Base-by-base conservation (phyloP, 1,139 yeast species). In the Blastobotrys illinoisensis region DNA sequence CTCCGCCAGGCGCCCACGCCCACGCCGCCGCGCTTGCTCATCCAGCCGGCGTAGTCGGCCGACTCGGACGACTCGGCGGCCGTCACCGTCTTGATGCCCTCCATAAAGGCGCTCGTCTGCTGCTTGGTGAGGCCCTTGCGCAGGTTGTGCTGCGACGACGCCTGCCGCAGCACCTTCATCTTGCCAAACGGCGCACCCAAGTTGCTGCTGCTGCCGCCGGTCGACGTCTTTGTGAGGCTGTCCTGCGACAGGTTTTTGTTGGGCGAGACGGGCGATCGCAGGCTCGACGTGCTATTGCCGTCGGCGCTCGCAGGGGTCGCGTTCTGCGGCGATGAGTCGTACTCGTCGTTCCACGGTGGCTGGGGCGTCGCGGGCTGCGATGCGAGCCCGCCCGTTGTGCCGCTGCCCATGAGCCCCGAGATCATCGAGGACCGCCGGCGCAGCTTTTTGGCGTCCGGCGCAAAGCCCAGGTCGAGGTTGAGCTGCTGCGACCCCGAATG, bases 1-100 rank as follows among this genome's bases (percentile, higher is more conserved):
- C 86, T 84, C 64, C 91, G 85, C 99, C 99, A 93, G 13, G 91
- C 83, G 16, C 89, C 88, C 62, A 85, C 80, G n/a, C 95, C 81
- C 52, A 86, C 81, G 57, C 86, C 88, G 40, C 97, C 96, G 61
- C 88, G 83, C 69, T 93, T 93, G 52, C 91, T 82, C 96, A 95
- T 87, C 96, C 97, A 93, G 1, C 99, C 99, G 53, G 90, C 84
- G 65, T 76, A 82, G 56, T 79, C 85, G 0, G 98, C 90, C 13
- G 85, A 74, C 62, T 82, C 82, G 50, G 86, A 81, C 0, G 98
- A 87, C 48, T 88, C 89, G 59, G 80, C 83, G 0, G 97, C 96
- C 0, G 86, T 78, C 21, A 88, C 78, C 19, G 74, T 77, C 64
- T 91, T 78, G 49, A 93, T 87, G 13, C 99, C 99, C 72, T 93